Evolutionary conservation across 805 yeast species (phyloP).

Genomic region (Starmerella sp.): DNA sequence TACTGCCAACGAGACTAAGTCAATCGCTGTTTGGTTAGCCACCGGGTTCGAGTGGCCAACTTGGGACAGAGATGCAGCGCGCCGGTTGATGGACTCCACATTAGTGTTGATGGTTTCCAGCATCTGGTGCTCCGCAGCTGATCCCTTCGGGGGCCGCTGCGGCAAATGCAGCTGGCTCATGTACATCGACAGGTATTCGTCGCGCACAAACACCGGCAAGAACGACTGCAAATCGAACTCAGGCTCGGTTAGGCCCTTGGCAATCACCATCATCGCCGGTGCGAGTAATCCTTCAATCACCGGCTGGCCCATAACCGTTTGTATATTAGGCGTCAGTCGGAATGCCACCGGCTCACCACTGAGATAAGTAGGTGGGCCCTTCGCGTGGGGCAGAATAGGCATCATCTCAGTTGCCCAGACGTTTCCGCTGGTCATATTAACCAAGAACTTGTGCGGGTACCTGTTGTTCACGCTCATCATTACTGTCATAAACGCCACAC

Average conservation of each 20-base stretch:
- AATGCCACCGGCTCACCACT: conserved; percentile 92
- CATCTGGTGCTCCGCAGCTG: conserved; percentile 72
- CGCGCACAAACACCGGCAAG: conserved; percentile 87
- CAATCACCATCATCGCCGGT: conserved; percentile 70
- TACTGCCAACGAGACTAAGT: conserved; percentile 86
- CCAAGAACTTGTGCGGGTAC: conserved; percentile 85
- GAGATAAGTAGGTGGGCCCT: conserved; percentile 72
- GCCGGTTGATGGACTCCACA: conserved; percentile 71
- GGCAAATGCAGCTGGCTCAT: conserved; percentile 46
- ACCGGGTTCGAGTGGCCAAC: conserved; percentile 46
- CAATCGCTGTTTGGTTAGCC: conserved; percentile 81
- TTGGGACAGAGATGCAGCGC: conserved; percentile 69
- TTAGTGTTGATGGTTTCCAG: conserved; percentile 79
- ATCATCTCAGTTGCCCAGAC: conserved; percentile 94
- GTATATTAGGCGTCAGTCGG: conserved; percentile 91
- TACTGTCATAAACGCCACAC: conserved; percentile 82
- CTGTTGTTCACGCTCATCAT: conserved; percentile 89
- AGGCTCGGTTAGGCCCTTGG: conserved; percentile 80
- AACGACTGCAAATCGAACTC: conserved; percentile 86
- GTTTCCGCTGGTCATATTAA: conserved; percentile 70
- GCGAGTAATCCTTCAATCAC: conserved; percentile 86
- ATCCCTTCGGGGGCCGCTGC: conserved; percentile 48
- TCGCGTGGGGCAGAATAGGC: conserved; percentile 42
- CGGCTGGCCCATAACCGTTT: conserved; percentile 86
- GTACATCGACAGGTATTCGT: conserved; percentile 91